Percentiles rank a stretch among this genome's conserved stretches.
Conservation (phyloP, 2,329 filamentous ascomycete species). For the Thermoascus crustaceus region DNA sequence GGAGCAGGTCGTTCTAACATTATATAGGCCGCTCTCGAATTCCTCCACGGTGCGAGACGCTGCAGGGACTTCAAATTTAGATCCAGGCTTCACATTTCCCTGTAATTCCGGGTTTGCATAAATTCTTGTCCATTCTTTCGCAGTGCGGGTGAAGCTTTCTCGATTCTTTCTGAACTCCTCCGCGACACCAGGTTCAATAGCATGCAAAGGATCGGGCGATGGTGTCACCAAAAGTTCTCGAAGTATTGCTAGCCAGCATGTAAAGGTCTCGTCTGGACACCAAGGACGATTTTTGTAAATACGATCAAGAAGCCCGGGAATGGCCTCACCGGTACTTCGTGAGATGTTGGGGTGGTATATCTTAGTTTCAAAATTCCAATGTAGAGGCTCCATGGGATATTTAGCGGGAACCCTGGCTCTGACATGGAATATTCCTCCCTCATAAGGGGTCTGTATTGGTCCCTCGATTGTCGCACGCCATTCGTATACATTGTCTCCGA, state of each 20-base stretch:
- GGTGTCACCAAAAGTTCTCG: background rate
- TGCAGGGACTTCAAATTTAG: background rate
- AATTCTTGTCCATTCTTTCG: background rate
- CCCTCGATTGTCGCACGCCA: background rate
- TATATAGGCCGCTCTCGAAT: background rate
- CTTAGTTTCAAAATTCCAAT: background rate
- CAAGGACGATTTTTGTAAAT: background rate
- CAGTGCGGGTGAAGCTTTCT: background rate
- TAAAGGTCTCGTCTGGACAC: background rate
- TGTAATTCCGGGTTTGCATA: background rate
- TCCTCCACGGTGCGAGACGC: background rate
- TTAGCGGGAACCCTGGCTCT: background rate
- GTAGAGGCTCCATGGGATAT: background rate
- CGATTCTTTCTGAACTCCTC: background rate
- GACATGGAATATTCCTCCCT: background rate
- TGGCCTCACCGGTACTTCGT: background rate
- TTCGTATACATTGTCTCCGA: background rate
- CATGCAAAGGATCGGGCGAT: background rate
- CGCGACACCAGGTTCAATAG: background rate
- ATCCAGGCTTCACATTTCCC: background rate
- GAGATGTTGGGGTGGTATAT: conserved; percentile 1
- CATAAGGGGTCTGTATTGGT: background rate
- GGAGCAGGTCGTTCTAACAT: background rate
- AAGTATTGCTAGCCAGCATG: background rate
- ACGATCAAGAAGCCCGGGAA: background rate